phyloP scores from a whole-genome alignment of 2,329 filamentous ascomycete species.

The Pseudogymnoascus sp. region DNA sequence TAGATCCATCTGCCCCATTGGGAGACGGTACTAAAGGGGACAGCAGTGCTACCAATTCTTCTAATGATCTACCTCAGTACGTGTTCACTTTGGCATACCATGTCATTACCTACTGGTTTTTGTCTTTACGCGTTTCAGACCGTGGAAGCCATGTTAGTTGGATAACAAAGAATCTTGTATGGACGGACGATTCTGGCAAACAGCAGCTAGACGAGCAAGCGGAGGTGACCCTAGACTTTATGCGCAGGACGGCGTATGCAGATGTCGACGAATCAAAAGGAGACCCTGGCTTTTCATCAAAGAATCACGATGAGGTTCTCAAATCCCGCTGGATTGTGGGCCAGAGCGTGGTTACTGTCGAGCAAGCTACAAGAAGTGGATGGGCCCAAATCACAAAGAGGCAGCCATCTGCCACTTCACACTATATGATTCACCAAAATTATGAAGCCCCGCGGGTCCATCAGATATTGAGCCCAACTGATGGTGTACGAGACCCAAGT shows the following conservation, averaged over 20 bases:
- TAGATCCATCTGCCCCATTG: conserved; percentile 25
- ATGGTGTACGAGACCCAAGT: conserved; percentile 43
- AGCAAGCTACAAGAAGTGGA: conserved; percentile 58
- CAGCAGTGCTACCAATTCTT: conserved; percentile 36
- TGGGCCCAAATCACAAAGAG: conserved; percentile 65
- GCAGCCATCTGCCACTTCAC: conserved; percentile 60
- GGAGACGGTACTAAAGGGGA: conserved; percentile 36
- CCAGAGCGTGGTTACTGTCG: conserved; percentile 65
- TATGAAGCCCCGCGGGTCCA: conserved; percentile 51
- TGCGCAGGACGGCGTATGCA: conserved; percentile 80
- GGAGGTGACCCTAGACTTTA: conserved; percentile 87
- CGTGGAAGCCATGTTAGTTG: conserved; percentile 77
- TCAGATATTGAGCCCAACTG: conserved; percentile 42
- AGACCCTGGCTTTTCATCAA: conserved; percentile 56
- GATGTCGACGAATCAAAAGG: conserved; percentile 71
- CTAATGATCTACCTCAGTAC: conserved; percentile 82
- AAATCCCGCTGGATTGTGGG: conserved; percentile 66
- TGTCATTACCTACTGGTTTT: conserved; percentile 94
- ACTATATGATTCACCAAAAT: conserved; percentile 45
- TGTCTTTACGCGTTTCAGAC: conserved; percentile 78
- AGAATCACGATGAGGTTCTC: conserved; percentile 57
- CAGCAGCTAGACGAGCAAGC: conserved; percentile 84
- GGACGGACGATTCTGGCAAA: conserved; percentile 66
- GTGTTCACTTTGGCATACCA: conserved; percentile 91
- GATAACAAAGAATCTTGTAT: conserved; percentile 78